These are phyloP conservation scores for Spencermartinsiella ligniputridi DNA, from an alignment of 1,139 yeast species.

Conservation along the genomic window DNA sequence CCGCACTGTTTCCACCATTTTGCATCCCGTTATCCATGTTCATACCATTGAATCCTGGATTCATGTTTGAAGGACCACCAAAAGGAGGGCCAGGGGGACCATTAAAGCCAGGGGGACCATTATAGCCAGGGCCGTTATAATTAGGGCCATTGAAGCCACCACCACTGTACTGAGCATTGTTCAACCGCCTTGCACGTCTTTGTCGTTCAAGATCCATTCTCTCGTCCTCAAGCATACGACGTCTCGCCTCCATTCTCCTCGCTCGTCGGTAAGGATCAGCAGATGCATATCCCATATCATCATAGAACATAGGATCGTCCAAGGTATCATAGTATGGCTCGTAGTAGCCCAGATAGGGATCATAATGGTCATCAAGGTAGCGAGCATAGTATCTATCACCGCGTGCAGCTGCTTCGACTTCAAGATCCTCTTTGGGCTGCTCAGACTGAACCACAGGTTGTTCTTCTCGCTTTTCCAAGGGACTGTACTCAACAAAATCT, in stretches of 20 bases:
- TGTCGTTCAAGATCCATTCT: not conserved
- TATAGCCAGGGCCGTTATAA: not conserved
- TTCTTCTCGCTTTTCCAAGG: constrained; percentile 6
- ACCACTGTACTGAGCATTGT: not conserved
- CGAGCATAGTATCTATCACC: not conserved
- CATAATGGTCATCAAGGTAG: constrained; percentile 2
- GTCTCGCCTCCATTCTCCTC: not conserved
- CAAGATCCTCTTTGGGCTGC: not conserved
- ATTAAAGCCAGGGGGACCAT: not conserved
- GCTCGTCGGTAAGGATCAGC: constrained; percentile 1
- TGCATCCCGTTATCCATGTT: not conserved
- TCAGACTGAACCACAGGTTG: not conserved
- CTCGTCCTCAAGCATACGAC: not conserved
- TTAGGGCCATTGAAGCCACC: not conserved
- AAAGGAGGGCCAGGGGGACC: not conserved
- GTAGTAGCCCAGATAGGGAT: constrained; percentile 1
- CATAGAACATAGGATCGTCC: not conserved
- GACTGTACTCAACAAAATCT: not conserved
- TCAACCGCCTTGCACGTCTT: not conserved
- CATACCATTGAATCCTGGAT: not conserved
- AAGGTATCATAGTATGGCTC: not conserved
- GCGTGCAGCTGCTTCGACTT: not conserved
- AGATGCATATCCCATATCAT: constrained; percentile 5
- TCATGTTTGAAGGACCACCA: not conserved
- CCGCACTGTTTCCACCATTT: constrained; percentile 3